A percentile compares a stretch with the other conserved stretches of the same genome.
phyloP scores from a whole-genome alignment of 164 flowering plant genomes.

The Amborella trichopoda region DNA sequence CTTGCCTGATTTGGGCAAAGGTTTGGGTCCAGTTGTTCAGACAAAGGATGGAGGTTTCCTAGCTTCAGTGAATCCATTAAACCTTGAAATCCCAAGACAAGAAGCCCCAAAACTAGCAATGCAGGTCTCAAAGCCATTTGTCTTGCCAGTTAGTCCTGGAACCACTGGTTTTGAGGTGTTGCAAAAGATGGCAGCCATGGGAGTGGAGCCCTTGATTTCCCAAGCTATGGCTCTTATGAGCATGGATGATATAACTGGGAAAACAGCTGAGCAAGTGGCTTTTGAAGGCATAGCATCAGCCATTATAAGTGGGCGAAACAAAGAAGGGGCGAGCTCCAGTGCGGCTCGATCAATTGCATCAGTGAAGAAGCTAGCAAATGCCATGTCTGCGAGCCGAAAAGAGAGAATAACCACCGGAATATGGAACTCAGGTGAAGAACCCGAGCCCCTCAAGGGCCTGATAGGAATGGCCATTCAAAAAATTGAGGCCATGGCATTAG shows the following conservation, averaged over 20 bases:
- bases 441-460: conserved; percentile 52
- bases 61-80: conserved; percentile 63
- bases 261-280: conserved; percentile 89
- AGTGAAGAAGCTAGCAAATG: conserved; percentile 56
- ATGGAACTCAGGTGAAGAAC: conserved; percentile 61
- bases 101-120: conserved; percentile 83
- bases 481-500: conserved; percentile 64
- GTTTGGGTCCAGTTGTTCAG: conserved; percentile 75
- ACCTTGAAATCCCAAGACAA: conserved; percentile 36
- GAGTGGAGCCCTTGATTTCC: conserved; percentile 51
- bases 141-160: conserved; percentile 26
- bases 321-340: conserved; percentile 85
- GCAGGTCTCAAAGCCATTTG: conserved; percentile 69
- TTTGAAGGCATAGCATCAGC: conserved; percentile 94
- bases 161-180: conserved; percentile 54
- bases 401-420: conserved; percentile 73
- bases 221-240: conserved; percentile 45
- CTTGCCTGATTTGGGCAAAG: conserved; percentile 77
- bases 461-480: conserved; percentile 80
- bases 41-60: conserved; percentile 89
- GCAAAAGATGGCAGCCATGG: conserved; percentile 56
- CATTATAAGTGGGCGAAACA: conserved; percentile 73
- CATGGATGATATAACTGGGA: conserved; percentile 68
- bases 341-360: conserved; percentile 70
- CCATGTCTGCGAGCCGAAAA: conserved; percentile 54